These are phyloP conservation scores for Pseudogymnoascus sp. DNA, from an alignment of 2,329 filamentous ascomycete genomes.

Conservation along the genomic window DNA sequence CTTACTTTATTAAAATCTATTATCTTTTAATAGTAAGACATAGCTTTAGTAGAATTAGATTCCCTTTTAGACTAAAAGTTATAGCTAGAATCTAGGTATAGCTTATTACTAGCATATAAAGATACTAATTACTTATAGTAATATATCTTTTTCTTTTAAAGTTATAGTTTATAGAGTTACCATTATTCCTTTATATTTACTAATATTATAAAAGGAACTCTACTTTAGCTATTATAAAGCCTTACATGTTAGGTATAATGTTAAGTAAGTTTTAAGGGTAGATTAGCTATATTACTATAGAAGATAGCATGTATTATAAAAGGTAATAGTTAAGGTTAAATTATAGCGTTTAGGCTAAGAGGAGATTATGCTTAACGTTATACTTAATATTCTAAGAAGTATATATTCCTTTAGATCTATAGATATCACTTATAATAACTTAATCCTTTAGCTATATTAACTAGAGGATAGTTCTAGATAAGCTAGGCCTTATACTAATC, in stretches of 20 bases:
- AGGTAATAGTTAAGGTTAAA: background rate
- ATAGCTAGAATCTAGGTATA: conserved; percentile 14
- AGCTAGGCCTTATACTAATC: no score
- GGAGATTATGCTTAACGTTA: background rate
- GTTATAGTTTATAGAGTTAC: background rate
- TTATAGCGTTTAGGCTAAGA: background rate
- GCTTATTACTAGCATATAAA: background rate
- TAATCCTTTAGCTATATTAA: no score
- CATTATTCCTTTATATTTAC: background rate
- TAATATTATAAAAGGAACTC: background rate
- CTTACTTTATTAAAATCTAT: conserved; percentile 15
- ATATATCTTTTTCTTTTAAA: background rate
- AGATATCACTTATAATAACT: background rate
- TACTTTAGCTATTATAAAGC: background rate
- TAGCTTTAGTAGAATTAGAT: conserved; percentile 2
- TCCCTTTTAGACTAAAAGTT: conserved; percentile 11
- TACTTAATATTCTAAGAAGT: background rate
- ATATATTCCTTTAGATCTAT: background rate
- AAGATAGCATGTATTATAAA: background rate
- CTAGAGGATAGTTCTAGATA: no score
- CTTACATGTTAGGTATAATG: background rate
- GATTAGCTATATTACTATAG: background rate
- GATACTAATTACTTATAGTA: background rate
- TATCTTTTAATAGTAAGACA: conserved; percentile 15
- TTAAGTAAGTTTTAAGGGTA: background rate